A percentile compares a stretch with the other conserved stretches of the same genome.
Conservation (phyloP, 306 rosid species). For the Luffa acutangula region DNA sequence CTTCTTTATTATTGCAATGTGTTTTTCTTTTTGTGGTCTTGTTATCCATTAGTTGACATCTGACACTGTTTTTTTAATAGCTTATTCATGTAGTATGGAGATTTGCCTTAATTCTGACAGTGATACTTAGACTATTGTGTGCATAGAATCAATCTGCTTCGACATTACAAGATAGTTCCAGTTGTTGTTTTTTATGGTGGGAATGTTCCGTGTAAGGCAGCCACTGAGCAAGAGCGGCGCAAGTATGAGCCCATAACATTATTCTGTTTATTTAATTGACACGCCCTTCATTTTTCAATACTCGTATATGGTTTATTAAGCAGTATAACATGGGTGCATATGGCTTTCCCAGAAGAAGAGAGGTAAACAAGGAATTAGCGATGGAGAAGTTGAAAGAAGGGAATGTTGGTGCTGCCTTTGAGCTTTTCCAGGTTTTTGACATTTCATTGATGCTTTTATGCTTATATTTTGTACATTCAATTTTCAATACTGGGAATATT, state of each 20-base stretch:
- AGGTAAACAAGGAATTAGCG: slow-evolving; percentile 50
- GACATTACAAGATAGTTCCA: slow-evolving; percentile 33
- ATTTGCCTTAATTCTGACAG: slow-evolving; percentile 57
- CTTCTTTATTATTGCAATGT: neutral
- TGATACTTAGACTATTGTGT: slow-evolving; percentile 68
- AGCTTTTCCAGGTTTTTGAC: slow-evolving; percentile 61
- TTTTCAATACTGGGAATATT: neutral
- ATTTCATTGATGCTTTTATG: neutral
- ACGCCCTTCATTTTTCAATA: neutral
- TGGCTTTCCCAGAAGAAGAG: slow-evolving; percentile 38
- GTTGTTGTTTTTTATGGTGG: slow-evolving; percentile 56
- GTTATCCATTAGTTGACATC: neutral
- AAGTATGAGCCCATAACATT: slow-evolving; percentile 14
- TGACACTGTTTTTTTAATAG: slow-evolving; percentile 21
- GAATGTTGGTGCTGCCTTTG: slow-evolving; percentile 61
- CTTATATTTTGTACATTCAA: neutral
- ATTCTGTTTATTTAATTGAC: neutral
- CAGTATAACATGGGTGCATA: neutral
- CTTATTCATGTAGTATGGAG: slow-evolving; percentile 95
- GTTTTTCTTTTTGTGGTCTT: neutral
- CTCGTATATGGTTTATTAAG: neutral
- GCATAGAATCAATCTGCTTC: slow-evolving; percentile 46
- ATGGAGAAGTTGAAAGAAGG: slow-evolving; percentile 74
- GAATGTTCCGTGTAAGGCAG: slow-evolving; percentile 33
- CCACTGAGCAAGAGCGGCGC: slow-evolving; percentile 35